Evolutionary conservation across 2,329 filamentous ascomycete genomes (phyloP), one percentile per base, ranked within the genome.

Genomic region (Phyllosticta citribraziliensis): DNA sequence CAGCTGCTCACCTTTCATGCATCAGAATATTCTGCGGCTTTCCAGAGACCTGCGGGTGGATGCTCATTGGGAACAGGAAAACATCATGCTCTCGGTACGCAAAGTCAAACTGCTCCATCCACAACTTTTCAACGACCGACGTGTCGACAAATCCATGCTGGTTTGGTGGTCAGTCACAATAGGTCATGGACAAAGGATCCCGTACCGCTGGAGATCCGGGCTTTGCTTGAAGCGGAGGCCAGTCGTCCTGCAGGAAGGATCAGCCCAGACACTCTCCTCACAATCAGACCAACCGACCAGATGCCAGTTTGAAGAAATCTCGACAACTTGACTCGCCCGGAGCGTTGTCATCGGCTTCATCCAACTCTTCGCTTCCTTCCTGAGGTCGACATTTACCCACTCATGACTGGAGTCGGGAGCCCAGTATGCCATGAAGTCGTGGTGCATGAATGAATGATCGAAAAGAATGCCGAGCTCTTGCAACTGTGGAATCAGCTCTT

Each of bases 381-480:
- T 62, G 17, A 65, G 50, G 61, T 76, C 64, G 1, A 73, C 75
- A 55, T 71, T 67, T 11, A 68, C 64, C 58, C 65, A 64, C 8
- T 60, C 70, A 17, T 65, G 68, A 50, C 65, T 62, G 11, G 69
- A 65, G 54, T 66, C 66, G 10, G 71, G 69, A 1, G 68, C 66
- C 58, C 70, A 74, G 67, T 75, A 76, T 11, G 72, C 72, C 63
- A 78, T 75, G 14, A 73, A 73, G 66, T 79, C 78, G 65, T 79
- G 76, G 64, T 79, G 77, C 76, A 79, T 77, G 67, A 79, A 77
- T 2, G 72, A 75, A 64, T 79, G 77, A 65, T 79, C 78, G 66
- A 79, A 79, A 55, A 75, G 64, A 19, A 79, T 74, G 0, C 75
- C 76, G 50, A 70, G 70, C 19, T 75, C 73, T 61, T 78, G 72